Evolutionary conservation across 2,329 filamentous ascomycete species (phyloP), one percentile per base, ranked within the genome.

Genomic region (Domatiomyces catenatus): DNA sequence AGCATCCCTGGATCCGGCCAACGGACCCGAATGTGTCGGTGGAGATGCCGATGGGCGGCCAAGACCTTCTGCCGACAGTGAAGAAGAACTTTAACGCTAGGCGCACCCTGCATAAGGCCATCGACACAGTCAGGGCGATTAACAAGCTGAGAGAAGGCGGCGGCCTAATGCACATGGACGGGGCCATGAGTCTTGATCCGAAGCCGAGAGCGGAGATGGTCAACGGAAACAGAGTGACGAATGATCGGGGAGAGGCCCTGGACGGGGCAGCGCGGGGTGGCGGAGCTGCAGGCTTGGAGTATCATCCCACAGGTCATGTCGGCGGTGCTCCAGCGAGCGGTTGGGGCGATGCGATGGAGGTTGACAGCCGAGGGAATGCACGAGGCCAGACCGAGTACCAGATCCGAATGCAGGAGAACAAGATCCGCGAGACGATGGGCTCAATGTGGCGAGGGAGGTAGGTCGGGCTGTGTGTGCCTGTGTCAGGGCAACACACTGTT

Each of bases 1-100:
- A 75, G 45, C 79, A 82, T 58, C 69, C 74, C n/a, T 83, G 79
- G 77, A 77, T 82, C 59, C 77, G 75, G 49, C 71, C 75, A 1
- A 69, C 72, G 51, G 71, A 73, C 53, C 68, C 68, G n/a, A n/a
- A n/a, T n/a, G 57, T 62, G 26, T 62, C 63, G 5, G 62, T 60
- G 1, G 54, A 65, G 58, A 59, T 57, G 47, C 56, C 60, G 46
- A 52, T 60, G 26, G 64, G 66, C 44, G 63, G 66, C 4, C 46
- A 75, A 58, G 79, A 83, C 65, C 66, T 83, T 26, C 64, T 83
- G 46, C 79, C 79, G 1, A 79, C 74, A 0, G 76, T 83, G 55
- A 81, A 81, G 72, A 82, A 82, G 72, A 83, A 83, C 62, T 83
- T 83, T 70, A 83, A 83, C 56, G 79, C 79, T 1, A 67, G 79